Base-by-base conservation (phyloP, 1,284 basidiomycete genomes). In the Bondarzewia mesenterica region DNA sequence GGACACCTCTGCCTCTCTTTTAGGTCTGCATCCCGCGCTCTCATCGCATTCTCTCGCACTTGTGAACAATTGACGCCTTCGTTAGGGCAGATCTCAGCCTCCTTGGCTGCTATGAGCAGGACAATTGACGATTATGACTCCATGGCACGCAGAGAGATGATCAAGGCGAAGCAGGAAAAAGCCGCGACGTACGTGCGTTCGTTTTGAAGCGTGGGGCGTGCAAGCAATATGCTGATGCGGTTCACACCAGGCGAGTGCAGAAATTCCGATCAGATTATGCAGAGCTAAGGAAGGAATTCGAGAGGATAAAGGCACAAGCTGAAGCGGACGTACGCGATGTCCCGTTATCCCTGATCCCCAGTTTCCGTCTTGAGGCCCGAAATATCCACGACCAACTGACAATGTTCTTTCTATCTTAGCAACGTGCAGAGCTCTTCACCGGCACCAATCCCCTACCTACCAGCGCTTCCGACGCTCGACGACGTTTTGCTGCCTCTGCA, bases 121-220 rank as follows among this genome's bases (percentile, higher is more conserved):
- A 91, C 94, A 48, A 83, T 96, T 54, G 93, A 96, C 58, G 94
- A 98, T 61, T 97, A 95, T 61, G 93, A 96, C 60, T 86, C 89
- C 10, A 93, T 97, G 89, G 90, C 89, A 1, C 89, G 86, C 69
- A 78, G 93, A 54, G 93, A 97, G 65, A 91, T 96, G 60, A 89
- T 95, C 47, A 91, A 90, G 57, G 84, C 88, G 37, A 95, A 95
- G 67, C 82, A 92, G 63, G 93, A 95, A 71, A 97, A 97, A 68
- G 94, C 93, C 0, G 76, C 88, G 62, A 85, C 89, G 91, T 93
- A 60, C 60, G 81, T 68, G 29, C 25, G 23, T 21, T n/a, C 15
- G 22, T 16, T 18, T n/a, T 22, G 23, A 12, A n/a, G 25, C 8
- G 18, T 26, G 16, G 23, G 16, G 6, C 23, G 16, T 22, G 42